Evolutionary conservation across 352 stramenopile genomes (phyloP).

Genomic region (Achlya hypogyna): DNA sequence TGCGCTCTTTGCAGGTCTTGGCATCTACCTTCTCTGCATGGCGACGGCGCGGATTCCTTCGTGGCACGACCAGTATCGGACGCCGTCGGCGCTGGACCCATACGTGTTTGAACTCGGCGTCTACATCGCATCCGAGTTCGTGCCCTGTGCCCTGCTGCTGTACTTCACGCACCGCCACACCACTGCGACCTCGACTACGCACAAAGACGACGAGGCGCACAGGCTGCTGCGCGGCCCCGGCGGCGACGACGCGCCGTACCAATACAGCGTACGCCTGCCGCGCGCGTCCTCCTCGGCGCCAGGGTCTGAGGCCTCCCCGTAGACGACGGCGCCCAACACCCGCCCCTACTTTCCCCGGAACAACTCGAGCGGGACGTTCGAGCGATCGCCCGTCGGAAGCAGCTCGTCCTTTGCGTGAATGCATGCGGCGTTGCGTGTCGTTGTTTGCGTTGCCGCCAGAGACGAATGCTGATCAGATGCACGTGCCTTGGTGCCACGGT

Average conservation of each 20-base stretch:
- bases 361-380: conserved; percentile 7
- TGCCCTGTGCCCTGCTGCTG: conserved; percentile 53
- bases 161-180: conserved; percentile 41
- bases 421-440: not conserved
- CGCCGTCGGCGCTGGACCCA: conserved; percentile 49
- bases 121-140: conserved; percentile 65
- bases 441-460: too few species aligned
- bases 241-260: conserved; percentile 11
- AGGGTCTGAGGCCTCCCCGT: too few species aligned
- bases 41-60: conserved; percentile 49
- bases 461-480: too few species aligned
- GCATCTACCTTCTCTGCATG: conserved; percentile 63
- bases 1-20: conserved; percentile 55
- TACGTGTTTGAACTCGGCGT: conserved; percentile 65
- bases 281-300: too few species aligned
- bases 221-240: not conserved
- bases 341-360: conserved; percentile 8
- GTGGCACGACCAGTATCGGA: conserved; percentile 50
- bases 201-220: not conserved
- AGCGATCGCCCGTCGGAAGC: not conserved
- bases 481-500: too few species aligned
- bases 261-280: conserved; percentile 10
- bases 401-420: conserved; percentile 7
- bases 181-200: not conserved
- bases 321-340: not conserved